Evolutionary conservation across 768 basidiomycete species (phyloP).

Genomic region (Rhizopogon sp.): DNA sequence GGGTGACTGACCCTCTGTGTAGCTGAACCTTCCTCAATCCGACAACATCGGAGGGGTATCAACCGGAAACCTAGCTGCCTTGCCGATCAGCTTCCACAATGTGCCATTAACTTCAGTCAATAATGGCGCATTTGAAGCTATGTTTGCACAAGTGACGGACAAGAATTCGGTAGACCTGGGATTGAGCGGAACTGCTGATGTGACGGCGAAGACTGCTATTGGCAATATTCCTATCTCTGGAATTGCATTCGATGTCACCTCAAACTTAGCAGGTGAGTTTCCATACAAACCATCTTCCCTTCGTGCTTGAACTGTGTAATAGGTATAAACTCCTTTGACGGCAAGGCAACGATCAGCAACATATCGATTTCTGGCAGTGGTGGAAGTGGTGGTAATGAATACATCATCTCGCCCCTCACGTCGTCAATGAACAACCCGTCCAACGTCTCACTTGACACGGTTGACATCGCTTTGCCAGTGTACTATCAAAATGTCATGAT

Average conservation of each 20-base stretch:
- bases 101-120: constrained; percentile 53
- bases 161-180: constrained; percentile 37
- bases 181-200: constrained; percentile 53
- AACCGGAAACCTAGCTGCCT: constrained; percentile 60
- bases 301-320: neutral
- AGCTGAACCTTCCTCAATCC: constrained; percentile 49
- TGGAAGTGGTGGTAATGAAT: constrained; percentile 55
- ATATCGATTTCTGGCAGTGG: constrained; percentile 63
- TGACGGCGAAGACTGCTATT: constrained; percentile 55
- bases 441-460: constrained; percentile 58
- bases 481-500: constrained; percentile 50
- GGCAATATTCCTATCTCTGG: constrained; percentile 63
- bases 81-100: constrained; percentile 53
- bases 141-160: constrained; percentile 60
- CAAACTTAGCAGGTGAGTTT: constrained; percentile 45
- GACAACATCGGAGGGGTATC: constrained; percentile 56
- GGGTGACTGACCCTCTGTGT: constrained; percentile 3
- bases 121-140: constrained; percentile 44
- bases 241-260: constrained; percentile 58
- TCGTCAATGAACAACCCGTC: constrained; percentile 62
- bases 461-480: constrained; percentile 53
- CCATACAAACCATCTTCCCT: neutral
- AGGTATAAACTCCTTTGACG: constrained; percentile 61
- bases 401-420: constrained; percentile 51
- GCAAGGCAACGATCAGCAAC: constrained; percentile 45